These are phyloP conservation scores for Pascua sp. DNA, from an alignment of 1,284 basidiomycete genomes.

Conservation along the genomic window DNA sequence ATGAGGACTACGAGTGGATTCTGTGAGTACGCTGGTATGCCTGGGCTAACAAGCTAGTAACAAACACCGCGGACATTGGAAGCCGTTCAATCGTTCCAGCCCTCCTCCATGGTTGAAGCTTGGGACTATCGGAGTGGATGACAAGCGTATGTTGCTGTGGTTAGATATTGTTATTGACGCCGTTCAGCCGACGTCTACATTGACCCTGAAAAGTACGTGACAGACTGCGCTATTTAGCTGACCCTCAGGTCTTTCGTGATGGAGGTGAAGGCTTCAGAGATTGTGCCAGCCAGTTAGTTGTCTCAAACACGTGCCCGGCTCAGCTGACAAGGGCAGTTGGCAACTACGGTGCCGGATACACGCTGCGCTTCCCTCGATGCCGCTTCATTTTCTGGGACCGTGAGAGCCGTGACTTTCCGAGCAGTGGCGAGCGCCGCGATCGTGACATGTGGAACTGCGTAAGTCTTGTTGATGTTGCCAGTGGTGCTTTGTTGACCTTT, in stretches of 20 bases:
- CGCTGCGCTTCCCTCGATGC: conserved; percentile 81
- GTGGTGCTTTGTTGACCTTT: neutral
- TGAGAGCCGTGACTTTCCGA: conserved; percentile 32
- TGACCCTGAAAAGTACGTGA: conserved; percentile 44
- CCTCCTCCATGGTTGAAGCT: conserved; percentile 43
- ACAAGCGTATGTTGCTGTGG: conserved; percentile 44
- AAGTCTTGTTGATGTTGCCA: conserved; percentile 6
- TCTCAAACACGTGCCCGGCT: neutral
- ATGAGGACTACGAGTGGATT: conserved; percentile 74
- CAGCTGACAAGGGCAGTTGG: conserved; percentile 38
- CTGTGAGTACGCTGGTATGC: conserved; percentile 31
- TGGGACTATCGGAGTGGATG: conserved; percentile 39
- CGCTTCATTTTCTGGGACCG: conserved; percentile 60
- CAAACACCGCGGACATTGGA: conserved; percentile 45
- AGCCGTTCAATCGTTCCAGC: conserved; percentile 42
- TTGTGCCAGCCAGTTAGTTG: conserved; percentile 63
- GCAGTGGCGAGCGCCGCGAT: conserved; percentile 33
- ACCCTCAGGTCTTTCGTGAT: conserved; percentile 57
- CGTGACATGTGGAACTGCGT: conserved; percentile 49
- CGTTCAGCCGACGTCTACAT: conserved; percentile 50
- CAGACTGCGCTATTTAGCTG: neutral
- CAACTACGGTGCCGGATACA: conserved; percentile 38
- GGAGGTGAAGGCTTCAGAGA: conserved; percentile 85
- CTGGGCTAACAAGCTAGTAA: conserved; percentile 24
- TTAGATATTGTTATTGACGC: too few species aligned